Base-by-base conservation (phyloP, 768 basidiomycete species). In the Gautieria morchelliformis region DNA sequence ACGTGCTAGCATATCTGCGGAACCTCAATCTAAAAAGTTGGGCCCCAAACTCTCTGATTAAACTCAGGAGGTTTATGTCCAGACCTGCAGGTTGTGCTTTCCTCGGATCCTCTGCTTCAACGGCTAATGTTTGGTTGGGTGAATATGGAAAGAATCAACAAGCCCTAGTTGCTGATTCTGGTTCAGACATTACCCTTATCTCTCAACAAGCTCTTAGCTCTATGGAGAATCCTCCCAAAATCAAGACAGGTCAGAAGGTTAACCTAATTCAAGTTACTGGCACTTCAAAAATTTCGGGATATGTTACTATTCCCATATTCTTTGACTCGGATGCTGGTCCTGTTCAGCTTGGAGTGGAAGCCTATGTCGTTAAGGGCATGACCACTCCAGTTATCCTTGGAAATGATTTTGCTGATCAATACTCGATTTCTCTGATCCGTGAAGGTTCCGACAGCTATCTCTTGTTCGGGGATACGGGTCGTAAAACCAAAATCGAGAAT, bases 51-150 rank as follows among this genome's bases (percentile, higher is more conserved):
- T 46, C 19, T 22, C 20, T 33, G 42, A 51, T 24, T 1, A 48
- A 59, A 32, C 4, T 12, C 32, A 46, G 1, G n/a, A 58, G 14
- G 24, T 40, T 52, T 4, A 64, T 65, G 62, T 55, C 66, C 22
- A 12, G 51, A 32, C 69, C 69, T 3, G 63, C 70, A 2, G 72
- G 72, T 19, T 67, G 66, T 48, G 39, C 69, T 1, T 72, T 72
- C 52, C 54, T 73, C n/a, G 71, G 72, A 14, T 27, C 70, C 9
- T 58, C 64, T 41, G 68, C 70, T 35, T 68, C 64, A 1, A 59
- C 59, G 15, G 51, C 63, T 1, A 15, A 32, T 24, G 64, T 52
- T 4, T 49, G 56, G 39, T 39, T 65, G 52, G 27, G 56, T 20
- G 5, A 41, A 14, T 27, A 53, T 30, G 49, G 56, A 9, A n/a